These are phyloP conservation scores for Naganishia antarctica DNA, from an alignment of 768 basidiomycete species.

Conservation along the genomic window DNA sequence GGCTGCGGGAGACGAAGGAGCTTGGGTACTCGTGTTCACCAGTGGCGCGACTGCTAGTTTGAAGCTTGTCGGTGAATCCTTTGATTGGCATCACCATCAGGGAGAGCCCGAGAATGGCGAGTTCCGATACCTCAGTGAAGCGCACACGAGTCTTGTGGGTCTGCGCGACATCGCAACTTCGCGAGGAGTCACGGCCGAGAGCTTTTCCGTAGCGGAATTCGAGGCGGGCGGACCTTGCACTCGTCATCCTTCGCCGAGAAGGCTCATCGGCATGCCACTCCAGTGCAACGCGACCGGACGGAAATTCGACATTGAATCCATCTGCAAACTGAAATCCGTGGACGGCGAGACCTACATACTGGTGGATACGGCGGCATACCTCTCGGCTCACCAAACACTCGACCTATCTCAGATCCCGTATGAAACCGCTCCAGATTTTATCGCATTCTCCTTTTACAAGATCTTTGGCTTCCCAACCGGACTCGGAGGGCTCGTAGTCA, in stretches of 20 bases:
- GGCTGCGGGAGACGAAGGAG: background rate
- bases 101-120: background rate
- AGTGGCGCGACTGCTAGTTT: slow-evolving; percentile 33
- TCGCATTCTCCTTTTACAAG: slow-evolving; percentile 39
- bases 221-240: slow-evolving; percentile 1
- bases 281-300: slow-evolving; percentile 41
- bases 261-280: slow-evolving; percentile 31
- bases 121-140: slow-evolving; percentile 24
- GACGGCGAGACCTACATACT: slow-evolving; percentile 25
- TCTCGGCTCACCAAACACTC: slow-evolving; percentile 29
- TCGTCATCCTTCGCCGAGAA: background rate
- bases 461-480: slow-evolving; percentile 40
- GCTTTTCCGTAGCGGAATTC: slow-evolving; percentile 8
- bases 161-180: slow-evolving; percentile 23
- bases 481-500: slow-evolving; percentile 36
- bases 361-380: slow-evolving; percentile 37
- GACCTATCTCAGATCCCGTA: slow-evolving; percentile 26
- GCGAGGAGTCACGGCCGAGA: background rate
- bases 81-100: slow-evolving; percentile 24
- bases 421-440: slow-evolving; percentile 33
- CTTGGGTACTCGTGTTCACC: slow-evolving; percentile 40
- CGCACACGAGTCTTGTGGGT: slow-evolving; percentile 32
- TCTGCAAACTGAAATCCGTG: background rate
- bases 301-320: background rate
- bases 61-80: slow-evolving; percentile 33